These are phyloP conservation scores for Tetraselmis striata DNA, from an alignment of 139 green algal species.

Conservation along the genomic window DNA sequence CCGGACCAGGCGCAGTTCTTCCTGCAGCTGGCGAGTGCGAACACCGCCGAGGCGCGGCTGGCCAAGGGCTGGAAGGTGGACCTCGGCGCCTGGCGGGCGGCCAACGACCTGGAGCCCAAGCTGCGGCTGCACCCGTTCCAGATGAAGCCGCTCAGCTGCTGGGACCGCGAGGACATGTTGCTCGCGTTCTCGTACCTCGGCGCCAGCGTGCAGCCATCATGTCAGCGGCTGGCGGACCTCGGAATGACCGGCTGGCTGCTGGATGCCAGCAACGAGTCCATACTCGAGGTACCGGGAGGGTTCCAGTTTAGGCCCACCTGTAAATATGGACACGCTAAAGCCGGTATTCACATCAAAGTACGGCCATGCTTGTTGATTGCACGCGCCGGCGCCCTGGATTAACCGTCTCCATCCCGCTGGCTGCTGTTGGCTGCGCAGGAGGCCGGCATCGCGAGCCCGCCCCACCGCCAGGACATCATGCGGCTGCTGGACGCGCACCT, in stretches of 20 bases:
- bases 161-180: neutral
- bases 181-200: neutral
- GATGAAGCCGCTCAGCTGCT: neutral
- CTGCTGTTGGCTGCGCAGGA: neutral
- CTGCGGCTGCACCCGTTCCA: neutral
- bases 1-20: neutral
- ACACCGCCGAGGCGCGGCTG: neutral
- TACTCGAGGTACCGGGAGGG: neutral
- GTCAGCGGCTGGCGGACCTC: neutral
- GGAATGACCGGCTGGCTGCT: neutral
- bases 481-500: neutral
- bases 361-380: too few relatives aligned
- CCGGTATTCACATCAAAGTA: too few relatives aligned
- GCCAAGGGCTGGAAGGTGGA: neutral
- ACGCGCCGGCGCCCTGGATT: neutral
- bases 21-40: neutral
- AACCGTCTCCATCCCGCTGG: neutral
- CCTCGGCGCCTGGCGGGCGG: neutral
- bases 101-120: neutral
- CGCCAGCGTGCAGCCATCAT: neutral
- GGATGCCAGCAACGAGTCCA: neutral
- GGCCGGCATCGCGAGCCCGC: neutral
- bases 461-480: neutral
- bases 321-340: too few relatives aligned
- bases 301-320: too few relatives aligned